Conservation (phyloP, 2,329 filamentous ascomycete genomes). For the Colletotrichum scovillei region DNA sequence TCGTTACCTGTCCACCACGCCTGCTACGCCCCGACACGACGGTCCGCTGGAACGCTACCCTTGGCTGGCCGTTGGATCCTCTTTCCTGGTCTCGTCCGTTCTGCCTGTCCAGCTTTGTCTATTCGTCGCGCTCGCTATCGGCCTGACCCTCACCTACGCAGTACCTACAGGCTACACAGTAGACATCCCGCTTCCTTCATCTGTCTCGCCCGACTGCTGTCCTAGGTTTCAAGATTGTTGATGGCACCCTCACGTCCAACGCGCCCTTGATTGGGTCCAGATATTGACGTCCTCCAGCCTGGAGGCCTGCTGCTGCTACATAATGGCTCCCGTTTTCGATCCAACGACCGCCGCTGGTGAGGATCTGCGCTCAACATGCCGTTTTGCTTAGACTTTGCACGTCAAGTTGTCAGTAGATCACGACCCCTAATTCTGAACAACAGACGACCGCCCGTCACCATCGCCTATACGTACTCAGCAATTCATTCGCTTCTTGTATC, state of each 20-base stretch:
- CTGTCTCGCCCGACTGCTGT: neutral
- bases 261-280: neutral
- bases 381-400: constrained; percentile 13
- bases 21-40: neutral
- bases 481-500: neutral
- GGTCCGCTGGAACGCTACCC: neutral
- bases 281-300: neutral
- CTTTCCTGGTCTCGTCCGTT: neutral
- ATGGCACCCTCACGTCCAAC: neutral
- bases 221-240: neutral
- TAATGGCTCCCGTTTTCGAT: neutral
- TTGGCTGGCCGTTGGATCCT: neutral
- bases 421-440: constrained; percentile 14
- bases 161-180: too few relatives aligned
- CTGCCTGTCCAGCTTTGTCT: neutral
- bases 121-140: neutral
- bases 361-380: neutral
- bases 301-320: constrained; percentile 5
- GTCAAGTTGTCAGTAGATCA: neutral
- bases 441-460: constrained; percentile 10
- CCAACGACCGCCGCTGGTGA: neutral
- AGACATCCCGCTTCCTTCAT: neutral
- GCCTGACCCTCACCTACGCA: neutral
- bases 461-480: constrained; percentile 5
- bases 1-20: neutral